These are phyloP conservation scores for Colletotrichum sp. DNA, from an alignment of 2,329 filamentous ascomycete genomes.

Conservation along the genomic window DNA sequence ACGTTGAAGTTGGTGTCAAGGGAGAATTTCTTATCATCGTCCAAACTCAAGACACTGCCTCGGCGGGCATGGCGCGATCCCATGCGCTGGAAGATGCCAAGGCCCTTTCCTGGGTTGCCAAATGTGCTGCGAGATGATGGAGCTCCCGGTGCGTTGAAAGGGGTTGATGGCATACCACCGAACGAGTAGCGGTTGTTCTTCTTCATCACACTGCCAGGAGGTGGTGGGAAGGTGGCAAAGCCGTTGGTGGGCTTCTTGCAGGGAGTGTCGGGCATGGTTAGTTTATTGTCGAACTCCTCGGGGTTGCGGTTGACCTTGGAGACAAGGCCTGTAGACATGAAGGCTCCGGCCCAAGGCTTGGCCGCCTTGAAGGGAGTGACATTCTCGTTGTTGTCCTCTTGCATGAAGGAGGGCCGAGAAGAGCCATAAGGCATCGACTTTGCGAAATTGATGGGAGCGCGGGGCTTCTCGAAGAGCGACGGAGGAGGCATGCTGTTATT, in stretches of 20 bases:
- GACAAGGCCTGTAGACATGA: constrained; percentile 92
- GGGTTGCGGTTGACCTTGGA: constrained; percentile 91
- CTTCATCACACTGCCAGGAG: constrained; percentile 66
- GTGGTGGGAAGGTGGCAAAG: constrained; percentile 70
- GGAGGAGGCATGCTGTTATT: constrained; percentile 49
- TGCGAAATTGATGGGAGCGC: constrained; percentile 63
- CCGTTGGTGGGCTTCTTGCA: constrained; percentile 84
- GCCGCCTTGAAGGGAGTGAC: constrained; percentile 67
- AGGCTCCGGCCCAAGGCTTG: constrained; percentile 80
- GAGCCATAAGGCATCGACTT: constrained; percentile 74
- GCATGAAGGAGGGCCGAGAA: constrained; percentile 32
- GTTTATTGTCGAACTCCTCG: constrained; percentile 66
- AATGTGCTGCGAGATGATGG: constrained; percentile 50
- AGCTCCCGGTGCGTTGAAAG: constrained; percentile 69
- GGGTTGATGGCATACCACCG: constrained; percentile 75
- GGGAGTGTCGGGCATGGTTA: constrained; percentile 89
- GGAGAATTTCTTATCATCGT: constrained; percentile 72
- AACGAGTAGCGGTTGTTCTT: constrained; percentile 76
- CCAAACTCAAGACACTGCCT: constrained; percentile 80
- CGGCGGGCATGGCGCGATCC: constrained; percentile 50
- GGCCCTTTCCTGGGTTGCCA: constrained; percentile 63
- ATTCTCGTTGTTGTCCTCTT: constrained; percentile 17
- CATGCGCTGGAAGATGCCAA: constrained; percentile 70
- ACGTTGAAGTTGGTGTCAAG: constrained; percentile 44
- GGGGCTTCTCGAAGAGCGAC: constrained; percentile 60